Percentiles rank a stretch among this genome's conserved stretches.
Evolutionary conservation across 2,329 filamentous ascomycete genomes (phyloP).

Genomic region (Curvularia sp.): DNA sequence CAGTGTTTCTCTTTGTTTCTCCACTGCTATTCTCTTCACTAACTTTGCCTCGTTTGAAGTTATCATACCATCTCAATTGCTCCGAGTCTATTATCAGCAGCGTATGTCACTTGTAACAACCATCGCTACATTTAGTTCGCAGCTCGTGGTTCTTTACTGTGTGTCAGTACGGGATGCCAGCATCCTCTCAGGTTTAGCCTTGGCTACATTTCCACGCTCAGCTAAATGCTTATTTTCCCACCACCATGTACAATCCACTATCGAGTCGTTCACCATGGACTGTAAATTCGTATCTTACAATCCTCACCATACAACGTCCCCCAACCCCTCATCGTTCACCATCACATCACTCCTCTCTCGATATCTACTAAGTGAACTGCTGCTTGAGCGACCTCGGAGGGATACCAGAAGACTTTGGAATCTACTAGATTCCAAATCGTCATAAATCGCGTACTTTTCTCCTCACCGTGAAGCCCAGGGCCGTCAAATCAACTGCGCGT

Average conservation of each 20-base stretch:
- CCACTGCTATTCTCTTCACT: background rate
- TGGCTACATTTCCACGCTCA: background rate
- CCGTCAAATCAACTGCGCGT: background rate
- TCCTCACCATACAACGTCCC: background rate
- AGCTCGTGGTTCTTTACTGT: background rate
- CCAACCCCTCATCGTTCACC: background rate
- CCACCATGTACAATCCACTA: background rate
- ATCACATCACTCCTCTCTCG: background rate
- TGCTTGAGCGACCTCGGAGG: background rate
- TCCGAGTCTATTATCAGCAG: background rate
- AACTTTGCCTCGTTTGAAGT: background rate
- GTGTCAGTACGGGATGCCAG: background rate
- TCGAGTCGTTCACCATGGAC: background rate
- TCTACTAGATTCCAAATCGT: background rate
- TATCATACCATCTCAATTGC: background rate
- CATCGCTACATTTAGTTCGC: background rate
- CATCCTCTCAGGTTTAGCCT: background rate
- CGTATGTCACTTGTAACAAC: background rate
- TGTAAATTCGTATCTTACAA: background rate
- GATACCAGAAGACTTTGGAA: background rate
- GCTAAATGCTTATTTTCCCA: background rate
- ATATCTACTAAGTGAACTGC: background rate
- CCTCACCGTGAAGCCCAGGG: conserved; percentile 1
- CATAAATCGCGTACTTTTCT: background rate
- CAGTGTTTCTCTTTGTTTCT: background rate